These are phyloP conservation scores for Phytopythium oedochilum DNA, from an alignment of 352 stramenopile species.

Conservation along the genomic window DNA sequence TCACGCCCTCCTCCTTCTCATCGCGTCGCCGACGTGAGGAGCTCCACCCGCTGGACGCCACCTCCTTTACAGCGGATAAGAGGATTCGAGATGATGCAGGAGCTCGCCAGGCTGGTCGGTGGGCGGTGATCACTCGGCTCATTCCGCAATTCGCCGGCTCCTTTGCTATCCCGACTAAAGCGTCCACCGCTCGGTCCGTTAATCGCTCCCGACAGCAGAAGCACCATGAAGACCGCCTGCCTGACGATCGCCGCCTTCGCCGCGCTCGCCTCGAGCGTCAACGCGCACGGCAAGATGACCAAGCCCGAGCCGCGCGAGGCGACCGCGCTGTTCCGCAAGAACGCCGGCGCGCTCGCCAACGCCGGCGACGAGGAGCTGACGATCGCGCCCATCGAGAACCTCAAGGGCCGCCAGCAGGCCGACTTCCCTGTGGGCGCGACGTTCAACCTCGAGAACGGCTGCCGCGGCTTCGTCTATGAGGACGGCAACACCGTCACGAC, in stretches of 20 bases:
- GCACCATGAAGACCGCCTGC: slow-evolving; percentile 16
- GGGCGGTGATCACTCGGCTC: too few species aligned
- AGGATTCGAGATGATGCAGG: too few species aligned
- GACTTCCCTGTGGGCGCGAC: slow-evolving; percentile 21
- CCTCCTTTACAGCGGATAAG: neutral
- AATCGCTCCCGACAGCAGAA: slow-evolving; percentile 14
- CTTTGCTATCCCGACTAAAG: slow-evolving; percentile 2
- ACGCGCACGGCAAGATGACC: slow-evolving; percentile 24
- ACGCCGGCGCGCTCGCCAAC: slow-evolving; percentile 23
- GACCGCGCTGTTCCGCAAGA: slow-evolving; percentile 19
- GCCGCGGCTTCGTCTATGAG: slow-evolving; percentile 30
- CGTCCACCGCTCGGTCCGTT: neutral
- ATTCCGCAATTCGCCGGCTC: slow-evolving; percentile 19
- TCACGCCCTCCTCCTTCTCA: neutral
- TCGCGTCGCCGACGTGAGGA: neutral
- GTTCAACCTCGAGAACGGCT: slow-evolving; percentile 34
- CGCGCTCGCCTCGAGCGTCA: slow-evolving; percentile 17
- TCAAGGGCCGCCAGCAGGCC: slow-evolving; percentile 19
- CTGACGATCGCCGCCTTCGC: slow-evolving; percentile 8
- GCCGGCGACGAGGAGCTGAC: slow-evolving; percentile 23
- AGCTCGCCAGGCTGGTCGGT: too few species aligned
- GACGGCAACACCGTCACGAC: slow-evolving; percentile 24
- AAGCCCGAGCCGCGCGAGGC: slow-evolving; percentile 10
- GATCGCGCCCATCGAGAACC: slow-evolving; percentile 23
- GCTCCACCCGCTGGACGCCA: neutral